Evolutionary conservation across 2,329 filamentous ascomycete species (phyloP), one percentile per base, ranked within the genome.

Genomic region (Claviceps spartinae): DNA sequence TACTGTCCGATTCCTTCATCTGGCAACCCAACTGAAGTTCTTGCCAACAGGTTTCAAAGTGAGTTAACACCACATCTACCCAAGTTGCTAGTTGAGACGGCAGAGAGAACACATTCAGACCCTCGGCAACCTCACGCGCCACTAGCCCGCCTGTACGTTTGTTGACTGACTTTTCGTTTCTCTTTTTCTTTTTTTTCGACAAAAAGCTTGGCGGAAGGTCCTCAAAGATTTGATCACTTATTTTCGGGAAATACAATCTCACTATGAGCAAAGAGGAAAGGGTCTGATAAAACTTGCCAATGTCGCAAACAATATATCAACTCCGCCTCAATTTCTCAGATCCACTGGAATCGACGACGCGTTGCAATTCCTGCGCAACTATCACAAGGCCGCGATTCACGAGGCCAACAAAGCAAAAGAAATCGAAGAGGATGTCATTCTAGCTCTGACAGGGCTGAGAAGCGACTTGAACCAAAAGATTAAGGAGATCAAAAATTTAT

Each of bases 401-500:
- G 93, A 96, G 64, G 82, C 88, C 14, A 88, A 85, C 68, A 96
- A 95, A 69, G 88, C 91, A 2, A 83, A 79, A 53, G 89, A 95
- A 56, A 90, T 96, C 53, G 88, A 97, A 65, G 83, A 83, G 55
- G 91, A 97, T 63, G 89, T 98, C 47, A 88, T 97, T 57, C 75
- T 87, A 49, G 89, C 91, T 50, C 74, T 98, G 52, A 88, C 84
- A 2, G 89, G 89, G 1, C 72, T 98, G 51, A 76, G 93, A 53
- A 90, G 83, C 62, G 93, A 98, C 66, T 74, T 98, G 18, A 85
- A 86, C 55, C 88, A 94, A 66, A 98, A 98, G 72, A 95, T 95
- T 67, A 98, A 97, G 69, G 93, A 98, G 69, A 98, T 98, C 72
- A 95, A 95, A 71, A 85, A 82, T 58, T 73, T 98, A 16, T 86